Conservation (phyloP, 129 eudicot genomes). For the Lactuca saligna region DNA sequence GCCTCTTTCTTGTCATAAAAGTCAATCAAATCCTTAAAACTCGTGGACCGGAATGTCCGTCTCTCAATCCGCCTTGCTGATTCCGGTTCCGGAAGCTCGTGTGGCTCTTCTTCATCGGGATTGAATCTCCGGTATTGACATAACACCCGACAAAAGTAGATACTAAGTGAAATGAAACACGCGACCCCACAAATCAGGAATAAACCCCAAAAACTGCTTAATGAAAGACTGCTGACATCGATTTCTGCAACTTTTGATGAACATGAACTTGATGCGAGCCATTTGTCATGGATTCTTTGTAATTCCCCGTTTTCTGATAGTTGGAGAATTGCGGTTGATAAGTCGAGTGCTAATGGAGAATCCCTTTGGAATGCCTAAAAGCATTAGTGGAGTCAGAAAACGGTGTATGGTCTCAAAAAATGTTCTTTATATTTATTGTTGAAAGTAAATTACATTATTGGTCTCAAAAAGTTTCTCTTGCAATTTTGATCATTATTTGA, state of each 20-base stretch:
- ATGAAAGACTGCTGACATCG: slow-evolving; percentile 56
- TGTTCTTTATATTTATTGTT: too few relatives aligned
- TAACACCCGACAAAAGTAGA: slow-evolving; percentile 52
- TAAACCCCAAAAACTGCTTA: slow-evolving; percentile 83
- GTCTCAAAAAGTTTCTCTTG: neutral
- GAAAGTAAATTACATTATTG: neutral
- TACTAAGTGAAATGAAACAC: slow-evolving; percentile 48
- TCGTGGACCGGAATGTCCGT: slow-evolving; percentile 32
- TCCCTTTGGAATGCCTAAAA: slow-evolving; percentile 67
- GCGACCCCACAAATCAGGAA: slow-evolving; percentile 72
- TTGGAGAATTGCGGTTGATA: slow-evolving; percentile 61
- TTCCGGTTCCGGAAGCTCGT: slow-evolving; percentile 47
- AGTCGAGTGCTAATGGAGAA: slow-evolving; percentile 67
- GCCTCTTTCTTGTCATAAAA: slow-evolving; percentile 72
- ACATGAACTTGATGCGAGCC: slow-evolving; percentile 43
- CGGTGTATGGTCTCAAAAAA: too few relatives aligned
- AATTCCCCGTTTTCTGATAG: slow-evolving; percentile 66
- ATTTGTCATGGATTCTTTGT: slow-evolving; percentile 63
- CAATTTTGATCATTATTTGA: neutral
- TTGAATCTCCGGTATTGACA: slow-evolving; percentile 55
- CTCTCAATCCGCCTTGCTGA: slow-evolving; percentile 36
- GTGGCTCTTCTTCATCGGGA: slow-evolving; percentile 42
- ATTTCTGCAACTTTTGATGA: slow-evolving; percentile 32
- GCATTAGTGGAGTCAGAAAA: neutral
- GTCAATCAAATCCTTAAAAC: slow-evolving; percentile 56